Evolutionary conservation across 2,329 filamentous ascomycete genomes (phyloP), one percentile per base, ranked within the genome.

Genomic region (Rhytidhysteron rufulum): DNA sequence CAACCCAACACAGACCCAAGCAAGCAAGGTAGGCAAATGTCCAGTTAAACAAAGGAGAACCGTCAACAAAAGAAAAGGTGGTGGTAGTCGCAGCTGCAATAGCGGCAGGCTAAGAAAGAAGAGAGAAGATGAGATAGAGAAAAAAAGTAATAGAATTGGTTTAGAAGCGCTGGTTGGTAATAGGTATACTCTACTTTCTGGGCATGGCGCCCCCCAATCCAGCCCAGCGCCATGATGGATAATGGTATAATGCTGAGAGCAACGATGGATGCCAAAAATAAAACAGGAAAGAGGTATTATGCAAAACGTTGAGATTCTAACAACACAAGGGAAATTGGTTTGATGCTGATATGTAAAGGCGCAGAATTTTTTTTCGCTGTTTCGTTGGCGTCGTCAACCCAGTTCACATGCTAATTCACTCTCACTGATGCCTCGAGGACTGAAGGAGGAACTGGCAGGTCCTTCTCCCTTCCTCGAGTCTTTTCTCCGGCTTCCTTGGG

Each of bases 401-500:
- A 65, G 37, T 55, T 58, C 36, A 65, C 58, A 32, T n/a, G 51
- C 45, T 5, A 65, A 57, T 9, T 58, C 49, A 16, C 53, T 61
- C 37, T 64, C 60, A n/a, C n/a, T n/a, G n/a, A n/a, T n/a, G n/a
- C n/a, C n/a, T n/a, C n/a, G n/a, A n/a, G n/a, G 39, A 64, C 46
- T 7, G 62, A 40, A 15, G 37, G 42, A 11, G 62, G 57, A 17
- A 55, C 45, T 4, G 64, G 63, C 10, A 67, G 40, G 29, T 64
- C 55, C 46, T 66, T 66, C 33, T 65, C 54, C 31, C 37, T 48
- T 35, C 34, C 48, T 16, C 54, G 44, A n/a, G 55, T 52, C 21
- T 54, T 43, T 5, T 54, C 51, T 25, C 50, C 46, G 33, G 51
- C 50, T 40, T 69, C 65, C 41, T 69, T 69, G 4, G 66, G 66